Base-by-base conservation (phyloP, 805 yeast species). In the Yarrowia bubula region DNA sequence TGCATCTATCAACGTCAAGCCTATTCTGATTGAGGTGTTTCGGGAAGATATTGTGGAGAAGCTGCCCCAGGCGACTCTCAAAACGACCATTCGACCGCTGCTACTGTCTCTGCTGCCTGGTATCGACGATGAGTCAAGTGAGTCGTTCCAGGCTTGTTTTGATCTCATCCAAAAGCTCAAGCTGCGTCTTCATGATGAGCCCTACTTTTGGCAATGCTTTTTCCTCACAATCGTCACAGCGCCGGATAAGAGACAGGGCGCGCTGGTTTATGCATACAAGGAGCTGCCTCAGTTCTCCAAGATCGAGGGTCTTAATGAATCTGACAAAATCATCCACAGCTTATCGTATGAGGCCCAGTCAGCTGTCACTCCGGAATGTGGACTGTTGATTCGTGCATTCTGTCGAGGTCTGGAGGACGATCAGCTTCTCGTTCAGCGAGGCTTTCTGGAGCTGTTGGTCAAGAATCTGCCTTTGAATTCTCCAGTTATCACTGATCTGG, bases 81-180 rank as follows among this genome's bases (percentile, higher is more conserved):
- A 85, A 64, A 76, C 82, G 28, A 74, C 90, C 15, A 77, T 89
- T 38, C 86, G 84, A 66, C 92, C 98, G 0, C 71, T 93, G 8
- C 75, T 93, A 5, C 79, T 92, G 58, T 84, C 93, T 67, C 79
- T 92, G 38, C 75, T 93, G 2, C 92, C 97, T 0, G 97, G 97
- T 0, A 82, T 95, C 61, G 99, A 95, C 70, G 98, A 95, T 70
- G 97, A 92, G 69, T 84, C 92, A 44, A 85, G 92, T 18, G 99
- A 95, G 71, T 86, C 86, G 37, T 93, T 88, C 72, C 80, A 79
- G 13, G 82, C 86, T 1, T 82, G 86, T 1, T 68, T 91, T 64
- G 77, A 77, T 0, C 72, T 93, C 46, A 78, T 93, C 41, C 92
- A 86, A 53, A 73, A 77, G 0, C 79, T 92, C 69, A 84, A 85